Percentiles rank a stretch among this genome's conserved stretches.
phyloP scores from a whole-genome alignment of 1,139 yeast species.

The Debaryomyces robertsiae region DNA sequence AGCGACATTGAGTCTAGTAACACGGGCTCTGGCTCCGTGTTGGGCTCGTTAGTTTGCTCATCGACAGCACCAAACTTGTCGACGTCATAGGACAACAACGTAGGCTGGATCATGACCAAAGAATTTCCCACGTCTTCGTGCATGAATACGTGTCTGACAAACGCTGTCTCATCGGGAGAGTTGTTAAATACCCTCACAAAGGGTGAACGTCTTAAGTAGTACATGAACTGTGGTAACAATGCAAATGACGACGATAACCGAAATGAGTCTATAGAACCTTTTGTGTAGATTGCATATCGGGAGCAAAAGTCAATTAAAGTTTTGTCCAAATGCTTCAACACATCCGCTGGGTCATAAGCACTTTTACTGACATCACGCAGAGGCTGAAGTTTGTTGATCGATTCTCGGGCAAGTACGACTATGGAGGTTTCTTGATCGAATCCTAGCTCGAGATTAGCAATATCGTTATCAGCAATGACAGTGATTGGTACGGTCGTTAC shows the following conservation, averaged over 20 bases:
- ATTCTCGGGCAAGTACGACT: slow-evolving; percentile 58
- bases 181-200: slow-evolving; percentile 71
- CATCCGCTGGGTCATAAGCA: slow-evolving; percentile 68
- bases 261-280: slow-evolving; percentile 76
- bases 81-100: slow-evolving; percentile 69
- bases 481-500: slow-evolving; percentile 55
- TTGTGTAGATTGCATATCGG: slow-evolving; percentile 83
- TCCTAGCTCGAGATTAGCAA: slow-evolving; percentile 38
- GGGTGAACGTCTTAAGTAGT: slow-evolving; percentile 70
- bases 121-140: slow-evolving; percentile 85
- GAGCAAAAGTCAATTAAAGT: slow-evolving; percentile 81
- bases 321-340: slow-evolving; percentile 85
- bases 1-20: slow-evolving; percentile 88
- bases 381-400: slow-evolving; percentile 48
- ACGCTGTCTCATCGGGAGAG: slow-evolving; percentile 80
- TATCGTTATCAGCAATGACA: slow-evolving; percentile 47
- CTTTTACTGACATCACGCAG: slow-evolving; percentile 28
- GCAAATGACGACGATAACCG: slow-evolving; percentile 77
- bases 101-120: slow-evolving; percentile 96
- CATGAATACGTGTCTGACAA: slow-evolving; percentile 64
- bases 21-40: slow-evolving; percentile 82
- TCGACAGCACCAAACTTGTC: slow-evolving; percentile 50
- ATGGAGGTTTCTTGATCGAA: slow-evolving; percentile 77
- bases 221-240: slow-evolving; percentile 73
- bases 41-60: slow-evolving; percentile 38